These are phyloP conservation scores for Sporisorium graminicola DNA, from an alignment of 1,284 basidiomycete species.

Conservation along the genomic window DNA sequence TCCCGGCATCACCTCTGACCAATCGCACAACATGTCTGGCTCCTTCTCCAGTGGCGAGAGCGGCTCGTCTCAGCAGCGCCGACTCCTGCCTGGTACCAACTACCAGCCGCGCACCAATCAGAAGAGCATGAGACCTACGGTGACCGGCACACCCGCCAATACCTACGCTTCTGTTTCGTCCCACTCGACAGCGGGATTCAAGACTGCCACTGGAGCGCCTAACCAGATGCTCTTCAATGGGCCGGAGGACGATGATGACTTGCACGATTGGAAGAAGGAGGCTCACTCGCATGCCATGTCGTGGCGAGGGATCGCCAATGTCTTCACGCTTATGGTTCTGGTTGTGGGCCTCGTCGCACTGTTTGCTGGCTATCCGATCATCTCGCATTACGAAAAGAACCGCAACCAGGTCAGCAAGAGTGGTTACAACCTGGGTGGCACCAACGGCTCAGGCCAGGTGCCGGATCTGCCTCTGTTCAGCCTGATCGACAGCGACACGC, in stretches of 20 bases:
- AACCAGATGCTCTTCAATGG: constrained; percentile 25
- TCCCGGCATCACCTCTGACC: constrained; percentile 6
- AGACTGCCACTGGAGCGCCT: constrained; percentile 26
- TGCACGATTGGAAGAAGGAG: constrained; percentile 55
- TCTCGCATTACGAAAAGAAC: constrained; percentile 41
- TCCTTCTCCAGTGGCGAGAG: constrained; percentile 48
- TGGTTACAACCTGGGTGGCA: constrained; percentile 78
- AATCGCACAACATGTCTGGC: constrained; percentile 21
- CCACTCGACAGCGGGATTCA: constrained; percentile 23
- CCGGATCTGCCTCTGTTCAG: constrained; percentile 52
- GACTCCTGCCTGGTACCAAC: constrained; percentile 19
- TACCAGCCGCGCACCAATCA: constrained; percentile 19
- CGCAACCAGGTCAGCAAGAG: constrained; percentile 17
- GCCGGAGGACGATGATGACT: constrained; percentile 57
- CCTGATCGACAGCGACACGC: constrained; percentile 58
- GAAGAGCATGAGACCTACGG: not conserved
- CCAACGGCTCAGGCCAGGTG: constrained; percentile 63
- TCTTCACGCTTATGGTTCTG: constrained; percentile 45
- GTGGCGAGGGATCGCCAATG: constrained; percentile 50
- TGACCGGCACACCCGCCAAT: constrained; percentile 8
- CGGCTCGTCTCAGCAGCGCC: constrained; percentile 20
- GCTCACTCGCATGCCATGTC: constrained; percentile 33
- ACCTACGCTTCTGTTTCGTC: constrained; percentile 16
- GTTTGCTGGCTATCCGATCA: constrained; percentile 61
- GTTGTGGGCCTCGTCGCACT: constrained; percentile 48